phyloP scores from a whole-genome alignment of 1,139 yeast species.

The Yamadazyma siamensis region DNA sequence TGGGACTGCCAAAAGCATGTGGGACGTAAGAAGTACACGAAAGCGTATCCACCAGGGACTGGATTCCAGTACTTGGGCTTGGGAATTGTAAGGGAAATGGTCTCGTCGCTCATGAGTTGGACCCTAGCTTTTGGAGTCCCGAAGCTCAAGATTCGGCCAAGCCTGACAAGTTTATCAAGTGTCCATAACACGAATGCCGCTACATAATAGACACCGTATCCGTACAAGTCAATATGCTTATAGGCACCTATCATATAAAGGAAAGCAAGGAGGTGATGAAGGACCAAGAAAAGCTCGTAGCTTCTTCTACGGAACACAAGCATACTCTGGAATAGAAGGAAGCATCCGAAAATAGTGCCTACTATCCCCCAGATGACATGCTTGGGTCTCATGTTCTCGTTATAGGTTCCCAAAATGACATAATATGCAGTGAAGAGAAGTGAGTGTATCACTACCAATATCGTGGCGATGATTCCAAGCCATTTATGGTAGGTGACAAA shows the following conservation, averaged over 20 bases:
- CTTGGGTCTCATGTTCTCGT: conserved; percentile 28
- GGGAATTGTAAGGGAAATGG: conserved; percentile 12
- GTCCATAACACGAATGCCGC: conserved; percentile 26
- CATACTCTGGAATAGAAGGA: conserved; percentile 28
- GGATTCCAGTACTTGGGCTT: conserved; percentile 16
- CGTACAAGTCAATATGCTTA: conserved; percentile 31
- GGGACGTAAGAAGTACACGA: conserved; percentile 40
- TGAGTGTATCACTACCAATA: conserved; percentile 34
- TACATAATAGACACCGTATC: conserved; percentile 10
- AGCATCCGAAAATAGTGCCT: conserved; percentile 16
- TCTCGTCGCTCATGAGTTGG: conserved; percentile 23
- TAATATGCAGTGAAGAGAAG: conserved; percentile 21
- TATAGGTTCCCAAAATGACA: conserved; percentile 20
- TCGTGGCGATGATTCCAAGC: conserved; percentile 42
- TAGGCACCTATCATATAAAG: conserved; percentile 30
- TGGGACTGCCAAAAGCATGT: conserved; percentile 42
- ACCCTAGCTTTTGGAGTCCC: conserved; percentile 42
- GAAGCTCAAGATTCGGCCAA: conserved; percentile 19
- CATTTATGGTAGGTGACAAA: conserved; percentile 52
- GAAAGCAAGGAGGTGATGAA: conserved; percentile 42
- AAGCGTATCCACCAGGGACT: conserved; percentile 47
- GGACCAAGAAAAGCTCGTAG: conserved; percentile 57
- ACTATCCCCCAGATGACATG: conserved; percentile 22
- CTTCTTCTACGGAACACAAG: conserved; percentile 39
- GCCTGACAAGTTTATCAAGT: conserved; percentile 24